A percentile compares a stretch with the other conserved stretches of the same genome.
phyloP scores from a whole-genome alignment of 805 yeast genomes.

The Teunomyces pallodes region DNA sequence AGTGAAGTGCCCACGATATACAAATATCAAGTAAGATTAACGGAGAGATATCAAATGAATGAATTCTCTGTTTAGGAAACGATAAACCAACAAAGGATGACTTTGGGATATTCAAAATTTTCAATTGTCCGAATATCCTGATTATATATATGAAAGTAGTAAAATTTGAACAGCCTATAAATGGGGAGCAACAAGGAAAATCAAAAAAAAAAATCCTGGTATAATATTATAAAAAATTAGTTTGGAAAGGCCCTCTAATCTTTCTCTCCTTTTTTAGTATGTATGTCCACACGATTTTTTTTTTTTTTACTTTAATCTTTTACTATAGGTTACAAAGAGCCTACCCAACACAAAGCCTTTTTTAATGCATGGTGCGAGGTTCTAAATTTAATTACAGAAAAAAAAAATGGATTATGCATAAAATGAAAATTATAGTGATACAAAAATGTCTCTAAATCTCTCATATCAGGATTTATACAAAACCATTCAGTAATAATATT shows the following conservation, averaged over 20 bases:
- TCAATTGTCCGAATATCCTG: slow-evolving; percentile 2
- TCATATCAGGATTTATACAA: slow-evolving; percentile 1
- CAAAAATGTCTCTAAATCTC: neutral
- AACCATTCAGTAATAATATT: neutral
- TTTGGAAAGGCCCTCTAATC: neutral
- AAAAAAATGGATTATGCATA: slow-evolving; percentile 1
- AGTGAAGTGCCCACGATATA: neutral
- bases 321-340: neutral
- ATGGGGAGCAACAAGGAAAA: slow-evolving; percentile 1
- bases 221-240: slow-evolving; percentile 1
- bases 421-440: neutral
- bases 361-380: slow-evolving; percentile 1
- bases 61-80: neutral
- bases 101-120: neutral
- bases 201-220: neutral
- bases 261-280: slow-evolving; percentile 1
- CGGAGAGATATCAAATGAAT: slow-evolving; percentile 1
- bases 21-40: neutral
- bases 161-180: neutral
- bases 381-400: slow-evolving; percentile 2
- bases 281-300: neutral
- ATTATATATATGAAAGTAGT: slow-evolving; percentile 1
- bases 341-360: neutral
- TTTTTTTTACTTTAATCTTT: neutral
- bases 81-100: neutral